A percentile compares a stretch with the other conserved stretches of the same genome.
Evolutionary conservation across 1,284 basidiomycete genomes (phyloP).

Genomic region (Chalciporus sp.): DNA sequence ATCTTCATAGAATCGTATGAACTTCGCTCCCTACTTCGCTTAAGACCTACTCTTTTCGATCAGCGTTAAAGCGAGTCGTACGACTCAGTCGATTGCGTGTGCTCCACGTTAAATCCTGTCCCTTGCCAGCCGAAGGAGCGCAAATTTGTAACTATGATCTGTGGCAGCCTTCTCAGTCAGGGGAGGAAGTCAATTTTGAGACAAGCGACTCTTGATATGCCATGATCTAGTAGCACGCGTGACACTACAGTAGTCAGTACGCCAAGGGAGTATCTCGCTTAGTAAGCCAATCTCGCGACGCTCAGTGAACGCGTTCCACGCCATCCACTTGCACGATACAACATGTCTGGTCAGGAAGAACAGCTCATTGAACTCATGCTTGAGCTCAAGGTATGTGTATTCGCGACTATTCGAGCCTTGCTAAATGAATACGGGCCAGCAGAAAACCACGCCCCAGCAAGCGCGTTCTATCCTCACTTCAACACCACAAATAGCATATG

Average conservation of each 20-base stretch:
- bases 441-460: slow-evolving; percentile 75
- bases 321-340: too few species aligned
- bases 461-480: slow-evolving; percentile 67
- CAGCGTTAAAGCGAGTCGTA: slow-evolving; percentile 3
- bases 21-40: neutral
- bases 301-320: too few species aligned
- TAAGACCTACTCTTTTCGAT: neutral
- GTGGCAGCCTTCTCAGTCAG: neutral
- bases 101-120: slow-evolving; percentile 2
- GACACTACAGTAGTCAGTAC: too few species aligned
- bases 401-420: neutral
- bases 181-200: neutral
- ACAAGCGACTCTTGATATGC: too few species aligned
- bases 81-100: neutral
- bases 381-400: slow-evolving; percentile 56
- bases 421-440: slow-evolving; percentile 4
- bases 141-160: neutral
- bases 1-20: neutral
- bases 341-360: slow-evolving; percentile 46
- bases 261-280: slow-evolving; percentile 5
- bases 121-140: neutral
- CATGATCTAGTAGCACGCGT: too few species aligned
- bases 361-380: slow-evolving; percentile 68
- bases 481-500: slow-evolving; percentile 75
- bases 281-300: slow-evolving; percentile 12